Evolutionary conservation across 768 basidiomycete genomes (phyloP).

Genomic region (Chalciporus sphaerocephalus): DNA sequence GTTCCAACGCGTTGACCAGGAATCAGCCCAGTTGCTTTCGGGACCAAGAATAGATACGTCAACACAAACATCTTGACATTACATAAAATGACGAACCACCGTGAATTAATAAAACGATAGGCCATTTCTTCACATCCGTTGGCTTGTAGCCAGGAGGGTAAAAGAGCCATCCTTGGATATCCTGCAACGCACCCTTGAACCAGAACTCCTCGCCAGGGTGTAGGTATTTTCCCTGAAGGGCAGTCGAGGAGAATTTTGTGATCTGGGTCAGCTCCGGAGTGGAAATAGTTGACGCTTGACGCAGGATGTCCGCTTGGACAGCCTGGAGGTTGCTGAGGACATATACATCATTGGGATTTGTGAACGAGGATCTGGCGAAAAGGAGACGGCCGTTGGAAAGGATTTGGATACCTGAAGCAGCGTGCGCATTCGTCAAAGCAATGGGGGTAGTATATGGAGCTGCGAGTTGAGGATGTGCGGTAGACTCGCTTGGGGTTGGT

Average conservation of each 20-base stretch:
- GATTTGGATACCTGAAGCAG: constrained; percentile 58
- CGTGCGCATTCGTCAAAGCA: constrained; percentile 53
- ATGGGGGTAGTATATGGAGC: constrained; percentile 49
- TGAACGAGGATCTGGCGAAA: constrained; percentile 70
- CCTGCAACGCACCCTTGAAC: constrained; percentile 78
- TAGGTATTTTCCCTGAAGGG: constrained; percentile 55
- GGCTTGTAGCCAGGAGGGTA: constrained; percentile 75
- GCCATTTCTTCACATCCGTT: constrained; percentile 70
- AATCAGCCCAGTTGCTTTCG: constrained; percentile 84
- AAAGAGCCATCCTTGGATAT: constrained; percentile 81
- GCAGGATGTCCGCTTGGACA: constrained; percentile 40
- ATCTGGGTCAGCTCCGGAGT: constrained; percentile 46
- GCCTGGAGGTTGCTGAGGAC: constrained; percentile 48
- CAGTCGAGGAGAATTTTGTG: constrained; percentile 58
- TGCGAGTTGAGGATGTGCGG: constrained; percentile 42
- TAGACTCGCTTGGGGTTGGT: constrained; percentile 51
- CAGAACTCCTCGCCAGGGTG: constrained; percentile 74
- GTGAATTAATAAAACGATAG: constrained; percentile 76
- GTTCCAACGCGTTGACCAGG: constrained; percentile 93
- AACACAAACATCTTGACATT: background rate
- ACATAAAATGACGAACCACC: constrained; percentile 43
- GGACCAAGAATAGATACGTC: constrained; percentile 43
- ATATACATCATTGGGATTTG: constrained; percentile 76
- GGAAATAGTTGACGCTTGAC: constrained; percentile 23
- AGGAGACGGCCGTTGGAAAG: constrained; percentile 60